A percentile compares a stretch with the other conserved stretches of the same genome.
Evolutionary conservation across 2,329 filamentous ascomycete genomes (phyloP).

Genomic region (Metarhizium guizhouense): DNA sequence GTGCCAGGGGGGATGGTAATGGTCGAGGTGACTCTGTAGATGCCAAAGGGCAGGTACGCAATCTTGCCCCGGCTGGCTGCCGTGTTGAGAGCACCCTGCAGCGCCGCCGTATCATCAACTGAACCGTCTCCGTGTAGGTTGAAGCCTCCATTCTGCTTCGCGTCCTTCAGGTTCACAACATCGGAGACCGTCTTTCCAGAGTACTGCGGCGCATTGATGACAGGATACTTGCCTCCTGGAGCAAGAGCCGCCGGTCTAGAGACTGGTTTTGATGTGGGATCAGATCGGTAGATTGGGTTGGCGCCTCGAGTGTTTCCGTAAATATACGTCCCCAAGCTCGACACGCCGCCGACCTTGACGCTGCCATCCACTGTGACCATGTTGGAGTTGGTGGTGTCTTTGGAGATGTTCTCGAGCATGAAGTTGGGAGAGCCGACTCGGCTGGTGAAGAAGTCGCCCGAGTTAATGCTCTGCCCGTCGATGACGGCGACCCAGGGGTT

Average conservation of each 20-base stretch:
- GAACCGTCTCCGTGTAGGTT: slow-evolving; percentile 28
- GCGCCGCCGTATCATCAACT: slow-evolving; percentile 25
- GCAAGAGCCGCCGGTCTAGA: slow-evolving; percentile 27
- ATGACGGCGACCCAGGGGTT: slow-evolving; percentile 31
- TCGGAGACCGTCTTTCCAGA: slow-evolving; percentile 19
- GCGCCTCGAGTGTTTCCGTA: slow-evolving; percentile 32
- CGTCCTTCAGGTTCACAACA: slow-evolving; percentile 28
- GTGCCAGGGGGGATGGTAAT: slow-evolving; percentile 26
- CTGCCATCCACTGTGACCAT: slow-evolving; percentile 22
- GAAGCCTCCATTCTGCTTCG: slow-evolving; percentile 17
- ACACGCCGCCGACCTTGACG: slow-evolving; percentile 19
- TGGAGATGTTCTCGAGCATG: slow-evolving; percentile 33
- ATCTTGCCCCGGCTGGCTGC: slow-evolving; percentile 23
- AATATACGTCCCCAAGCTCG: slow-evolving; percentile 28
- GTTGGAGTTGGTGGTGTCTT: slow-evolving; percentile 25
- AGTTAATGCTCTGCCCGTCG: slow-evolving; percentile 31
- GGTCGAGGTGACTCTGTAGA: slow-evolving; percentile 17
- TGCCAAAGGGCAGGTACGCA: slow-evolving; percentile 20
- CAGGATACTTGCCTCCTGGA: slow-evolving; percentile 26
- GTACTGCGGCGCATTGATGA: slow-evolving; percentile 30
- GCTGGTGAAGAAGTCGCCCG: slow-evolving; percentile 29
- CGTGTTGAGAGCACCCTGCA: slow-evolving; percentile 28
- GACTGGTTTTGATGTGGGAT: slow-evolving; percentile 17
- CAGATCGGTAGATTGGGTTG: slow-evolving; percentile 26
- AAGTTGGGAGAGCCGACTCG: slow-evolving; percentile 25